A percentile compares a stretch with the other conserved stretches of the same genome.
Evolutionary conservation across 352 stramenopile species (phyloP).

Genomic region (Pythium utonaiense): DNA sequence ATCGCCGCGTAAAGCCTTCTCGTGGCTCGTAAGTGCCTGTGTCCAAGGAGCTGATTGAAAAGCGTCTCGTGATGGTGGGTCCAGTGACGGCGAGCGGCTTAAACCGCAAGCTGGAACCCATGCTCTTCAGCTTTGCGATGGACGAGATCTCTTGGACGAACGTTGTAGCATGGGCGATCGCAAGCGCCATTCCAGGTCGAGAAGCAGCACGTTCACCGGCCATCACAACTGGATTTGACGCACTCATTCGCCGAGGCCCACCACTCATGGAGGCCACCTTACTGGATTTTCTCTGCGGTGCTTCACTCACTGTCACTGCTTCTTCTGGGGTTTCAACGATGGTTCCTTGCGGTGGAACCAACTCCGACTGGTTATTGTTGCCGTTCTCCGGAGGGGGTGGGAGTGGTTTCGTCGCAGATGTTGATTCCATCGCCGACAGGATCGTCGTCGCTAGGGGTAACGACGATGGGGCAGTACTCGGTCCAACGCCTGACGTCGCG

Average conservation of each 20-base stretch:
- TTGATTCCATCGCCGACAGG: not conserved
- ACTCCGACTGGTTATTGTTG: not conserved
- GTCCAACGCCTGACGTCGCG: not conserved
- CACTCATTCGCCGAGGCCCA: constrained; percentile 9
- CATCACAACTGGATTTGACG: constrained; percentile 15
- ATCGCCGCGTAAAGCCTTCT: not conserved
- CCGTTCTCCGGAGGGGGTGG: not conserved
- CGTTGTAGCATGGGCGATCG: constrained; percentile 9
- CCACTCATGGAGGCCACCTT: not conserved
- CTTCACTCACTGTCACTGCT: not conserved
- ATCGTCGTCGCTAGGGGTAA: constrained; percentile 7
- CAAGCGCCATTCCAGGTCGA: constrained; percentile 3
- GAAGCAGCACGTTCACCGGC: not conserved
- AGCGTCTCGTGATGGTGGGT: constrained; percentile 31
- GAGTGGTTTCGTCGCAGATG: not conserved
- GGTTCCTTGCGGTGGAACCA: not conserved
- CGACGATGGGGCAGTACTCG: not conserved
- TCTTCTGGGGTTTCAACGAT: not conserved
- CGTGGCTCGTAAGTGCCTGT: not conserved
- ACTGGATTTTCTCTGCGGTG: not conserved
- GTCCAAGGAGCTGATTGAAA: constrained; percentile 36
- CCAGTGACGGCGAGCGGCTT: constrained; percentile 4
- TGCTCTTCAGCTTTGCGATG: not conserved
- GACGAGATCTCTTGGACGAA: constrained; percentile 4
- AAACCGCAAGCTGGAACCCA: too few relatives aligned